Percentiles rank a stretch among this genome's conserved stretches.
phyloP scores from a whole-genome alignment of 345 rosid species.

The Hirschfeldia incana region DNA sequence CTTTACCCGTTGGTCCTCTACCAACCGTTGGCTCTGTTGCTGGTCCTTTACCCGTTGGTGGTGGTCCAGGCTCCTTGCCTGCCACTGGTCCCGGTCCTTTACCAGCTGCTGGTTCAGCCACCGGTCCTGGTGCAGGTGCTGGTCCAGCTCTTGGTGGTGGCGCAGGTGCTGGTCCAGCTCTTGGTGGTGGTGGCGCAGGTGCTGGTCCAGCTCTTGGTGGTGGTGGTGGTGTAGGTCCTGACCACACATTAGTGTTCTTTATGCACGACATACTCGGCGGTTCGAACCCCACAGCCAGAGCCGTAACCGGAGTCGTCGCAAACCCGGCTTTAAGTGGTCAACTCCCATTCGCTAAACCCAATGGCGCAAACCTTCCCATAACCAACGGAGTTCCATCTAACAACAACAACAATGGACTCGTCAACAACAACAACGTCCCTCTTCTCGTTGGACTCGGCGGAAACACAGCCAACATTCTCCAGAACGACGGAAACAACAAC shows the following conservation, averaged over 20 bases:
- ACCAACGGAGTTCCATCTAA: constrained; percentile 59
- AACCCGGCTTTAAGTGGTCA: constrained; percentile 72
- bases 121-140: constrained; percentile 16
- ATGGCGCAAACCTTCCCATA: constrained; percentile 74
- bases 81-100: constrained; percentile 23
- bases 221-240: constrained; percentile 28
- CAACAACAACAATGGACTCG: constrained; percentile 61
- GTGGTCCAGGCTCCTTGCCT: constrained; percentile 32
- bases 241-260: constrained; percentile 55
- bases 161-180: constrained; percentile 12
- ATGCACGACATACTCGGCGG: constrained; percentile 87
- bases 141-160: constrained; percentile 22
- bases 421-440: constrained; percentile 85
- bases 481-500: constrained; percentile 49
- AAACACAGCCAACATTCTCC: constrained; percentile 48
- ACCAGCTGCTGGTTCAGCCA: constrained; percentile 11
- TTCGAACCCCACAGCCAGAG: constrained; percentile 67
- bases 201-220: constrained; percentile 19
- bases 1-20: constrained; percentile 29
- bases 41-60: constrained; percentile 31
- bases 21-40: constrained; percentile 31
- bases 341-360: constrained; percentile 83
- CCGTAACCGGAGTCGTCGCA: constrained; percentile 70
- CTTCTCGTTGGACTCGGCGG: constrained; percentile 81
- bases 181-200: constrained; percentile 26